Evolutionary conservation across 2,329 filamentous ascomycete genomes (phyloP).

Genomic region (Arthrobotrys musiformis): DNA sequence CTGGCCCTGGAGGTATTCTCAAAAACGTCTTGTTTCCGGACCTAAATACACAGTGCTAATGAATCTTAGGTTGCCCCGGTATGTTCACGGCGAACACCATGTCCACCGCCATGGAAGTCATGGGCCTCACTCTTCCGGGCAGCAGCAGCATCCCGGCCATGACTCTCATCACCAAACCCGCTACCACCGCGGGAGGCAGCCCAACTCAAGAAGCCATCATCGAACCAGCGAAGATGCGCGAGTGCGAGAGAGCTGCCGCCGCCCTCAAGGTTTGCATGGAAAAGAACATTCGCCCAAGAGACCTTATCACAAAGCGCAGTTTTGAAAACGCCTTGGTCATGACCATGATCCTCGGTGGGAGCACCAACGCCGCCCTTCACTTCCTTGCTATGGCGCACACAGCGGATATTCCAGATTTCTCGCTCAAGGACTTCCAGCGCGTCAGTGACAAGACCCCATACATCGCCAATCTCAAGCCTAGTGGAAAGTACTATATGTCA

Average conservation of each 20-base stretch:
- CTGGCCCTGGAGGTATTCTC: conserved; percentile 69
- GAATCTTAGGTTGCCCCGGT: conserved; percentile 75
- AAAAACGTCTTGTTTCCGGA: not conserved
- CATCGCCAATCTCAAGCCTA: conserved; percentile 85
- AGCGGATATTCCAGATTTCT: conserved; percentile 77
- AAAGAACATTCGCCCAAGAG: conserved; percentile 80
- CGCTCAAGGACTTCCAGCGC: conserved; percentile 83
- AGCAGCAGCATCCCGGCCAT: conserved; percentile 84
- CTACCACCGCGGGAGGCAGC: conserved; percentile 4
- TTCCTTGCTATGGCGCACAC: conserved; percentile 90
- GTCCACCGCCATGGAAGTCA: conserved; percentile 88
- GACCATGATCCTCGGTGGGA: conserved; percentile 91
- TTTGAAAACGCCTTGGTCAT: conserved; percentile 91
- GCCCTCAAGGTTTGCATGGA: conserved; percentile 83
- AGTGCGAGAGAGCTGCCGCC: conserved; percentile 82
- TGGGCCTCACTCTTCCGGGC: conserved; percentile 83
- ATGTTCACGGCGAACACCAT: conserved; percentile 98
- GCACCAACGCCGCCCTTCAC: conserved; percentile 88
- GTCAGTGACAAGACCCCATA: conserved; percentile 85
- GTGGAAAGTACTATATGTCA: conserved; percentile 83
- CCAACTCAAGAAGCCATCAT: conserved; percentile 38
- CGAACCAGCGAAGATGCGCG: conserved; percentile 80
- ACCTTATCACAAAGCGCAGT: conserved; percentile 80
- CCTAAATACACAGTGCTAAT: not conserved
- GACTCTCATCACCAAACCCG: conserved; percentile 62